phyloP scores from a whole-genome alignment of 164 flowering plant species.

The Aristolochia californica region DNA sequence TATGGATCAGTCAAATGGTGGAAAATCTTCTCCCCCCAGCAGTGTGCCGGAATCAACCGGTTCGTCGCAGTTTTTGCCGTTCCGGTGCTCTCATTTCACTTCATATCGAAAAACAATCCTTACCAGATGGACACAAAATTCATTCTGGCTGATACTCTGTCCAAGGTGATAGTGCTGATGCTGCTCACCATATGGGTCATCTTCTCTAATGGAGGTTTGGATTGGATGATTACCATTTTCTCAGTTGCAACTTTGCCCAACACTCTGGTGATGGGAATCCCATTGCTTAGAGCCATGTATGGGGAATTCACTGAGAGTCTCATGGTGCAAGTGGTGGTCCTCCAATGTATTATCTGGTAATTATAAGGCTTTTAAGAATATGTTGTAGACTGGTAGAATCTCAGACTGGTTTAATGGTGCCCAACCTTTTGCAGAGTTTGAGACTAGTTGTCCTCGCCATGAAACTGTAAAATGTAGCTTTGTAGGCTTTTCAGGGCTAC shows the following conservation, averaged over 20 bases:
- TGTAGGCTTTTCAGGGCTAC: too few relatives aligned
- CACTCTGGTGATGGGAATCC: conserved; percentile 58
- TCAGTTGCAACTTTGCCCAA: conserved; percentile 44
- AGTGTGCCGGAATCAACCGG: conserved; percentile 52
- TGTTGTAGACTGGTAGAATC: not conserved
- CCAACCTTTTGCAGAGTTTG: too few relatives aligned
- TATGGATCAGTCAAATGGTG: conserved; percentile 52
- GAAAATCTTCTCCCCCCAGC: conserved; percentile 41
- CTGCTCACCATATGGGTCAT: conserved; percentile 27
- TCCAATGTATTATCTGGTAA: conserved; percentile 54
- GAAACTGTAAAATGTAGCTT: too few relatives aligned
- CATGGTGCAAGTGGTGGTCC: conserved; percentile 59
- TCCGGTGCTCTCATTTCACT: conserved; percentile 50
- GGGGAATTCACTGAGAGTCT: conserved; percentile 40
- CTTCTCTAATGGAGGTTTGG: conserved; percentile 21
- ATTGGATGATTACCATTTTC: conserved; percentile 48
- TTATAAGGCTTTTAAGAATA: not conserved
- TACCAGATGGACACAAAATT: conserved; percentile 44
- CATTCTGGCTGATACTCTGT: conserved; percentile 40
- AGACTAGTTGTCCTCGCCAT: too few relatives aligned
- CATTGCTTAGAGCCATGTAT: conserved; percentile 46
- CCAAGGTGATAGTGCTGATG: conserved; percentile 29
- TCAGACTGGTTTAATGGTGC: not conserved
- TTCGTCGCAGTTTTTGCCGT: conserved; percentile 53
- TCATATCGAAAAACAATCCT: conserved; percentile 49